Base-by-base conservation (phyloP, 179 eudicot species). In the Nepenthes alata region DNA sequence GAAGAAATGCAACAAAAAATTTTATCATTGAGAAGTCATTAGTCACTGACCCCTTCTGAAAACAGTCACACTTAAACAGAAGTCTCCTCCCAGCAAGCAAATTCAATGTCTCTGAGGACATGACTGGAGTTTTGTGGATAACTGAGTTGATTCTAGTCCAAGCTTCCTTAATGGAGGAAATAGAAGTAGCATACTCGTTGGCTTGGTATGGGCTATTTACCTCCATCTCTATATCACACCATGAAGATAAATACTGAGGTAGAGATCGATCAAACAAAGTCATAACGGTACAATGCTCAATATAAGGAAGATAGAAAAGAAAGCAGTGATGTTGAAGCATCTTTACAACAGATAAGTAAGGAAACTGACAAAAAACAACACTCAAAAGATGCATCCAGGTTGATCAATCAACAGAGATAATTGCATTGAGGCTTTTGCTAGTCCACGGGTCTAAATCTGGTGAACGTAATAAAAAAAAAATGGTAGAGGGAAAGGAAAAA, bases 61-160 rank as follows among this genome's bases (percentile, higher is more conserved):
- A 89, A 65, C 96, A 81, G 80, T 89, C 98, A 77, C 98, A 91
- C 74, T 91, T 91, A 60, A 91, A 91, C 47, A 74, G 61, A 59
- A 91, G 77, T 59, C 72, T 84, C 73, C 85, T 89, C 62, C 96
- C 96, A 56, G 91, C 74, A 41, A 89, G 67, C 47, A 71, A 73
- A 71, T 84, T 66, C 25, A 91, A 69, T 53, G 96, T 84, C 62
- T 86, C 85, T 0, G 98, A 89, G 55, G 86, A 66, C 45, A 91
- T 34, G 55, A 91, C 84, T n/a, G 96, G 89, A 58, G 98, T 91
- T 64, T 34, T 76, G 72, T 89, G 95, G 58, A 81, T 77, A 51
- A 78, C 69, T 0, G 85, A 62, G 59, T 62, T 65, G 66, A 91
- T 91, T 37, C 91, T 84, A 2, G 66, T 55, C 41, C 71, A 82